phyloP scores from a whole-genome alignment of 192 early-diverging fungal genomes.

The Backusella mclennaniae region DNA sequence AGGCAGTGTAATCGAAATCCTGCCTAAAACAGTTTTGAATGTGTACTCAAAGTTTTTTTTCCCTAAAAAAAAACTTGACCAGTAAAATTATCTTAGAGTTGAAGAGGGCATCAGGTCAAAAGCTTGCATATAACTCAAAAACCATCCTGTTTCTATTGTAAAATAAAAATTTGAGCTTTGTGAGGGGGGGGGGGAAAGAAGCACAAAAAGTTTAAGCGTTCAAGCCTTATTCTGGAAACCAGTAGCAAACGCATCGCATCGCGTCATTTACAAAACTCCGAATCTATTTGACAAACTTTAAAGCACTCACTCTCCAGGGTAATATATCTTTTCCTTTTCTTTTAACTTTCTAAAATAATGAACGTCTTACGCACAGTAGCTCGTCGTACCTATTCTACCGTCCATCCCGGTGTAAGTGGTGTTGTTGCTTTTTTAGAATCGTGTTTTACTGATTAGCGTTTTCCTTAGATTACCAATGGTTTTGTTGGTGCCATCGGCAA shows the following conservation, averaged over 20 bases:
- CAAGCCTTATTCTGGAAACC: not conserved
- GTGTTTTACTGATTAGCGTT: not conserved
- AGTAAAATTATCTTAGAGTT: not conserved
- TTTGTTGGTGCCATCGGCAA: conserved; percentile 88
- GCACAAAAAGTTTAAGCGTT: not conserved
- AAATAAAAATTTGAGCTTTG: not conserved
- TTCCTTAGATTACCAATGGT: conserved; percentile 56
- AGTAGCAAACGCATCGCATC: not conserved
- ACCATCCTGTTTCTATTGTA: not conserved
- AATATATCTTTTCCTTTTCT: not conserved
- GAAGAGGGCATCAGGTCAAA: no score
- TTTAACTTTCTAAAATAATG: not conserved
- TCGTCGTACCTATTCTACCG: conserved; percentile 20
- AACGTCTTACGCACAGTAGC: conserved; percentile 17
- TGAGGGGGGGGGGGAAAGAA: not conserved
- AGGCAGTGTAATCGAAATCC: not conserved
- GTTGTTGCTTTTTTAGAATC: not conserved
- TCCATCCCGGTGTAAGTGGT: conserved; percentile 9
- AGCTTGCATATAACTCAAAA: not conserved
- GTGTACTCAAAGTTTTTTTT: not conserved
- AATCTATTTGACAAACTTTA: conserved; percentile 4
- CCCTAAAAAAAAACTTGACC: not conserved
- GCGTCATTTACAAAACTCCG: conserved; percentile 6
- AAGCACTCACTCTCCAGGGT: not conserved
- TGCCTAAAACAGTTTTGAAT: not conserved